Evolutionary conservation across 441 rosid genomes (phyloP).

Genomic region (Pelargonium fulgidum): DNA sequence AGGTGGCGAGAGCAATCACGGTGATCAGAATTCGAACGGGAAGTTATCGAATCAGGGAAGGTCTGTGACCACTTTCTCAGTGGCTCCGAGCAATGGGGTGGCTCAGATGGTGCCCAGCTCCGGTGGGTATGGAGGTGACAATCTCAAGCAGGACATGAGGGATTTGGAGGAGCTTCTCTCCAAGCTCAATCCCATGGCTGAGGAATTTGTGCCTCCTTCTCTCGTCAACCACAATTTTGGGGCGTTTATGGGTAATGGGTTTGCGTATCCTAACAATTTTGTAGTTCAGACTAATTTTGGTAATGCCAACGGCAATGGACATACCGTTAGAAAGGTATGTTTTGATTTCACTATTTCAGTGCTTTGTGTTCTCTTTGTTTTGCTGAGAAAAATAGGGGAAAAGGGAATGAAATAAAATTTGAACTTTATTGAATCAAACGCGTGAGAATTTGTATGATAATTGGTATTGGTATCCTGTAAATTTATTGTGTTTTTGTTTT

Average conservation of each 20-base stretch:
- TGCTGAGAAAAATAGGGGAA: neutral
- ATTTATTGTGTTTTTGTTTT: constrained; percentile 3
- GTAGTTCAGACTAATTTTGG: constrained; percentile 32
- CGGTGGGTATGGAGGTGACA: constrained; percentile 23
- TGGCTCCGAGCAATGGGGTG: constrained; percentile 4
- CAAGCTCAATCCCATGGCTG: constrained; percentile 13
- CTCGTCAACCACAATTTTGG: constrained; percentile 10
- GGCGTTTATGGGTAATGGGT: constrained; percentile 32
- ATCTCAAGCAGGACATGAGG: constrained; percentile 4
- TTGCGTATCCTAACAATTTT: constrained; percentile 49
- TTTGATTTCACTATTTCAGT: too few species aligned
- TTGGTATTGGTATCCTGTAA: neutral
- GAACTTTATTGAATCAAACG: neutral
- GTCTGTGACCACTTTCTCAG: constrained; percentile 1
- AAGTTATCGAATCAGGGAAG: neutral
- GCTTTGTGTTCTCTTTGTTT: neutral
- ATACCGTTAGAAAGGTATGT: constrained; percentile 52
- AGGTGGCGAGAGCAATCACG: neutral
- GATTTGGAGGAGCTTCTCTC: constrained; percentile 10
- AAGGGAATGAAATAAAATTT: neutral
- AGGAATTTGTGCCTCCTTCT: constrained; percentile 10
- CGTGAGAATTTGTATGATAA: neutral
- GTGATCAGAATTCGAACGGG: neutral
- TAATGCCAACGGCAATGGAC: constrained; percentile 34
- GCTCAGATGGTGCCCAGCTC: constrained; percentile 22